Percentiles rank a stretch among this genome's conserved stretches.
Evolutionary conservation across 1,284 basidiomycete species (phyloP).

Genomic region (Ganoderma meredithae): DNA sequence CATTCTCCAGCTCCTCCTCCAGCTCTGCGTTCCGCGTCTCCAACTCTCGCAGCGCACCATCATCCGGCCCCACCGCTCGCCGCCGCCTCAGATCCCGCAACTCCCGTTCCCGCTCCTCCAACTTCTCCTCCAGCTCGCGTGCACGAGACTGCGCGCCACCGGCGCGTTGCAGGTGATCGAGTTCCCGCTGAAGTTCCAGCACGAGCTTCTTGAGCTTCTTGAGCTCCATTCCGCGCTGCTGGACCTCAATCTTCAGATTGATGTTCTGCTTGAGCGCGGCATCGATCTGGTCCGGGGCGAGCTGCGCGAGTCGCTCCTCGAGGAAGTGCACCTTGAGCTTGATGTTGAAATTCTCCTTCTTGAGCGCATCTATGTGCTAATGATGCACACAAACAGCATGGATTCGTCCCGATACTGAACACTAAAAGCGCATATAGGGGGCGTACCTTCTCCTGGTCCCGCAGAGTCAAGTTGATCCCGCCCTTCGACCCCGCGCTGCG

Average conservation of each 20-base stretch:
- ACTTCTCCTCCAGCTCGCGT: slow-evolving; percentile 72
- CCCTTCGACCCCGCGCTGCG: slow-evolving; percentile 55
- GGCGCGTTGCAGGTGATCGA: slow-evolving; percentile 73
- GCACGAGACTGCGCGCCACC: slow-evolving; percentile 56
- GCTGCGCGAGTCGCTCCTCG: slow-evolving; percentile 86
- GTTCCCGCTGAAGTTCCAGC: slow-evolving; percentile 81
- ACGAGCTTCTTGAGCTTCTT: slow-evolving; percentile 93
- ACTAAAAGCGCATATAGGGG: not conserved
- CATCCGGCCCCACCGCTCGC: slow-evolving; percentile 46
- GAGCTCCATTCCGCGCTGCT: slow-evolving; percentile 90
- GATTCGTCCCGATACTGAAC: not conserved
- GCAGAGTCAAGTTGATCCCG: slow-evolving; percentile 75
- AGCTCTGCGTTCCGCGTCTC: slow-evolving; percentile 70
- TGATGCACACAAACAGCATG: not conserved
- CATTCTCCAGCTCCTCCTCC: slow-evolving; percentile 74
- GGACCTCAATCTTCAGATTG: slow-evolving; percentile 92
- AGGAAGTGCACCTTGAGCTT: slow-evolving; percentile 94
- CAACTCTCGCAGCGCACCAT: slow-evolving; percentile 58
- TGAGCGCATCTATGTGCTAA: slow-evolving; percentile 91
- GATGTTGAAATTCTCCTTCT: slow-evolving; percentile 95
- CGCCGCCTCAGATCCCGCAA: slow-evolving; percentile 66
- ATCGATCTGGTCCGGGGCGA: slow-evolving; percentile 92
- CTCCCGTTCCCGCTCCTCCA: slow-evolving; percentile 75
- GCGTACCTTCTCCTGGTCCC: slow-evolving; percentile 92
- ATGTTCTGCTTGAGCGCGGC: slow-evolving; percentile 93